phyloP scores from a whole-genome alignment of 164 flowering plant species.

The Vitis riparia region DNA sequence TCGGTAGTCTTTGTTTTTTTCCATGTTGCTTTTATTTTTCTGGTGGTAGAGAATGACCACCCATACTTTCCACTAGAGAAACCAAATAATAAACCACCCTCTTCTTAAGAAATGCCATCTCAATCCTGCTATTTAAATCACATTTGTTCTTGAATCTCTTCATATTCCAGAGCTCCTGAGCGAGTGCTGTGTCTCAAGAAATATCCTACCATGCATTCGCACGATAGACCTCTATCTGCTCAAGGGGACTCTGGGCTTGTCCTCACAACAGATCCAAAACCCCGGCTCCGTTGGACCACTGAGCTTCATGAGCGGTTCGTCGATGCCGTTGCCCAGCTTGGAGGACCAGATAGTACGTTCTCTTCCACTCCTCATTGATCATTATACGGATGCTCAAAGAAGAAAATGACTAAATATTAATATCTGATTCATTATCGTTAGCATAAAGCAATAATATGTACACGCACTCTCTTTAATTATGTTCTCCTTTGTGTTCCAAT shows the following conservation, averaged over 20 bases:
- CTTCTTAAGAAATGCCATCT: constrained; percentile 65
- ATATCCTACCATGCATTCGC: constrained; percentile 75
- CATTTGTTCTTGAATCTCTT: constrained; percentile 87
- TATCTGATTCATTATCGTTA: too few relatives aligned
- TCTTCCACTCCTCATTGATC: neutral
- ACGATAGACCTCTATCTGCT: constrained; percentile 72
- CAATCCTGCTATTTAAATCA: constrained; percentile 54
- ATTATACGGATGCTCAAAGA: too few relatives aligned
- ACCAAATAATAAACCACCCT: constrained; percentile 15
- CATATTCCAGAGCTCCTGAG: constrained; percentile 26
- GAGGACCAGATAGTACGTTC: constrained; percentile 88
- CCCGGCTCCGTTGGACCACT: constrained; percentile 96
- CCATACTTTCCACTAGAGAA: constrained; percentile 10
- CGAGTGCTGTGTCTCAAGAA: constrained; percentile 89
- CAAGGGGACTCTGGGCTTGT: constrained; percentile 97
- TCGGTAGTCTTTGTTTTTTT: too few relatives aligned
- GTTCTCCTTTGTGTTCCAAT: neutral
- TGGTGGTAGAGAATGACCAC: neutral
- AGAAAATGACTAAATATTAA: too few relatives aligned
- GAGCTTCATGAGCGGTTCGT: constrained; percentile 98
- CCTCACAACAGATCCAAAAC: constrained; percentile 99
- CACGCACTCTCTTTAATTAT: neutral
- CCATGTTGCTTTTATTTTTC: too few relatives aligned
- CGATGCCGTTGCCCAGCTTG: constrained; percentile 97
- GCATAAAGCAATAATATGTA: neutral